Conservation (phyloP, 345 rosid genomes). For the Eucalyptus lansdowneana region DNA sequence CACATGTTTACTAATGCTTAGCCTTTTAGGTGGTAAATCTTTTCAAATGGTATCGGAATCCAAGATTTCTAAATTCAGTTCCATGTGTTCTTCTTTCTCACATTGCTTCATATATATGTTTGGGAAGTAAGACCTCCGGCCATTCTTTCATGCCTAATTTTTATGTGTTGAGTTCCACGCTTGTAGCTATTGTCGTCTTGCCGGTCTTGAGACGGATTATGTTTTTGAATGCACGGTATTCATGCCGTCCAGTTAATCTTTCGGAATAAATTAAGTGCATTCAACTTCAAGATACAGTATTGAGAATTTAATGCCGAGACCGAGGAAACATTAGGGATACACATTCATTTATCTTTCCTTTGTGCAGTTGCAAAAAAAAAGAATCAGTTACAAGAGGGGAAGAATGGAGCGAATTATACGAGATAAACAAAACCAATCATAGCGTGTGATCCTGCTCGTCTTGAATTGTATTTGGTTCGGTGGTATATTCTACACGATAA, state of each 20-base stretch:
- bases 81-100: not conserved
- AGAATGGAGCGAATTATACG: not conserved
- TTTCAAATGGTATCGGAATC: not conserved
- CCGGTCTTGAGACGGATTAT: not conserved
- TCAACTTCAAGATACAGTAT: not conserved
- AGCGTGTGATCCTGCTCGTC: not conserved
- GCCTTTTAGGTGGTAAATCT: not conserved
- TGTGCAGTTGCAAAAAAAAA: not conserved
- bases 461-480: not conserved
- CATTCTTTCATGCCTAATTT: not conserved
- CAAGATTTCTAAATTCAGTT: not conserved
- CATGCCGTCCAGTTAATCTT: not conserved
- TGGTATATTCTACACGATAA: not conserved
- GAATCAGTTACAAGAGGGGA: not conserved
- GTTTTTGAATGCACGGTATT: not conserved
- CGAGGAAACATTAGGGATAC: not conserved
- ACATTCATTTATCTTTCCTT: not conserved
- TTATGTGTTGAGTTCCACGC: not conserved
- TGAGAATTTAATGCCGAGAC: not conserved
- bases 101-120: not conserved
- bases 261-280: not conserved
- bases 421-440: not conserved
- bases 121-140: not conserved
- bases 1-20: not conserved
- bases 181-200: not conserved